Base-by-base conservation (phyloP, 352 stramenopile genomes). In the Phytophthora cryptogea region DNA sequence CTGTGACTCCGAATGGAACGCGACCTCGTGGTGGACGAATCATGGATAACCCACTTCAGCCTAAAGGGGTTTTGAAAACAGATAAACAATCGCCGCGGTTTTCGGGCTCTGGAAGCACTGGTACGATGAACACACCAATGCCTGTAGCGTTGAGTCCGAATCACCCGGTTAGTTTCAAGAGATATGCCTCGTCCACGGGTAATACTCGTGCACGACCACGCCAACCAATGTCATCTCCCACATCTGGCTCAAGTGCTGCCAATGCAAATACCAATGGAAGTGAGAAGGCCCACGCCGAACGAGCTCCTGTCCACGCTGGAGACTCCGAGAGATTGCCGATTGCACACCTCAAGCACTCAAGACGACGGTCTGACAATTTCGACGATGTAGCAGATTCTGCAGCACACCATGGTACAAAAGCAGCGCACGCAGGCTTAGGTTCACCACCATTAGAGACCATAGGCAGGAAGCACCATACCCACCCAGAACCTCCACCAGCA, bases 11-110 rank as follows among this genome's bases (percentile, higher is more conserved):
- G 2, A 68, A 42, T 32, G 72, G 59, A 26, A 60, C 70, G 2
- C 63, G 77, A 7, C 48, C 59, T 23, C 74, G 77, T 2, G 61
- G 62, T 13, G 65, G 63, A 17, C 66, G 78, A 1, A 80, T 86
- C 44, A 78, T 86, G 63, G 78, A 88, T 46, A 78, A 85, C 36
- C 63, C 67, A 13, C 50, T 88, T 35, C 73, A 85, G 48, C 28
- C 42, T 46, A 42, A 86, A 73, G 57, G 59, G 52, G 31, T 26
- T 39, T n/a, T 61, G 1, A 80, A 71, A 60, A 23, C 76, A 37
- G 76, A 86, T 8, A 85, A 80, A 35, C 64, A 70, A 9, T 88
- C 72, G 0, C 78, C 78, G 17, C 72, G 75, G 13, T 49, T 59
- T 8, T 48, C 62, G 8, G 60, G 46, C 26, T 46, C 45, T 11